Base-by-base conservation (phyloP, 352 stramenopile genomes). In the Blastocystis sp. region DNA sequence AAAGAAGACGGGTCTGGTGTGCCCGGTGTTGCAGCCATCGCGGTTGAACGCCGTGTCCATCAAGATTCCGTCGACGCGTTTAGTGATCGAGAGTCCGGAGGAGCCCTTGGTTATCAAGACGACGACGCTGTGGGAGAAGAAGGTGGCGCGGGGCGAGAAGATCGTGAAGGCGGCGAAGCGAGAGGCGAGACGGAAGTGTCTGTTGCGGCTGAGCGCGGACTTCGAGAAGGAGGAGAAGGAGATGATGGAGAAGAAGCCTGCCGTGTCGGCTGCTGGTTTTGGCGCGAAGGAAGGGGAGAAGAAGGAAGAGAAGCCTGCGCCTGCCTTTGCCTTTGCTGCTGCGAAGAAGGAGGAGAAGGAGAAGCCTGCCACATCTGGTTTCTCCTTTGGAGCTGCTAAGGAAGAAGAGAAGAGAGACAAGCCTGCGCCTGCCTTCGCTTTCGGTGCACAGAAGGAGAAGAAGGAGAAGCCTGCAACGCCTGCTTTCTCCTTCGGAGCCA, bases 261-360 rank as follows among this genome's bases (percentile, higher is more conserved):
- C 7, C 14, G 69, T 69, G 5, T 11, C 53, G 45, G 38, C 7
- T 41, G 70, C 59, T 9, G 28, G 28, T n/a, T 64, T 79, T 61
- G 69, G 69, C 19, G 23, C 7, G 4, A 79, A 79, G 14, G 48
- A 17, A 14, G 48, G 14, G 48, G 14, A 67, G 41, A 61, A 59
- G 17, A 59, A 59, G 19, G 66, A 77, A 34, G 45, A 60, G n/a
- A 76, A 76, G 45, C 48, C 48, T 17, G 48, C 48, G 52, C 64
- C 64, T 21, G 9, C 34, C 7, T 76, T 76, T 21, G 43, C 66
- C 2, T 76, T 76, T 60, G 66, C 34, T n/a, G 19, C 40, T 5
- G 38, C 45, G 66, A 56, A 56, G 14, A 40, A 77, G 7, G 40
- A 74, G 34, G 34, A 43, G 41, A 77, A 76, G 66, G 19, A 53